Conservation (phyloP, 805 yeast species). For the Sugiyamaella qingdaonensis region DNA sequence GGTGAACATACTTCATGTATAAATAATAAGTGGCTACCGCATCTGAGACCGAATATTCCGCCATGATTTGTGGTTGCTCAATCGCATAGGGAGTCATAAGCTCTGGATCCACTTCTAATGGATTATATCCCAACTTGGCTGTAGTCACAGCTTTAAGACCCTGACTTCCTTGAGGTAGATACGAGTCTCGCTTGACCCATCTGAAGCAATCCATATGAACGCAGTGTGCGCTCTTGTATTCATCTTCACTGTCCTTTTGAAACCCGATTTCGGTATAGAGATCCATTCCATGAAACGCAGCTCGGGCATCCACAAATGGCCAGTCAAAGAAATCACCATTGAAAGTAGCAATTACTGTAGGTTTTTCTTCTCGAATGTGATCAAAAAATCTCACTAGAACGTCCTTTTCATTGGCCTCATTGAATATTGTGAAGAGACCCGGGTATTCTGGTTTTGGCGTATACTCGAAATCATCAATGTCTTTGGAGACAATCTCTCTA, state of each 20-base stretch:
- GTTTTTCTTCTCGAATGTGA: conserved; percentile 80
- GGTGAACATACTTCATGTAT: conserved; percentile 95
- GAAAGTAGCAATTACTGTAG: conserved; percentile 96
- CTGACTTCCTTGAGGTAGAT: conserved; percentile 96
- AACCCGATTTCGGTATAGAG: conserved; percentile 95
- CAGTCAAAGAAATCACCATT: conserved; percentile 99
- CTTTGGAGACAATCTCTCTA: conserved; percentile 88
- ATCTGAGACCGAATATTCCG: conserved; percentile 98
- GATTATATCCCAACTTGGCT: conserved; percentile 91
- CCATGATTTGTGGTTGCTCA: conserved; percentile 84
- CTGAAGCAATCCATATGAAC: conserved; percentile 96
- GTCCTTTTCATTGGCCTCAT: conserved; percentile 80
- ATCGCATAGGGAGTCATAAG: conserved; percentile 97
- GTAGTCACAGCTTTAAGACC: conserved; percentile 98
- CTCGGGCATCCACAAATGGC: conserved; percentile 94
- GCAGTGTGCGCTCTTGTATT: conserved; percentile 87
- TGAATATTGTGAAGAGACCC: conserved; percentile 83
- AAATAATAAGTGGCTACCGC: conserved; percentile 98
- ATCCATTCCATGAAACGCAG: conserved; percentile 75
- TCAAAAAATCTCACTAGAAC: conserved; percentile 76
- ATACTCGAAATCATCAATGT: conserved; percentile 94
- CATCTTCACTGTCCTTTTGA: conserved; percentile 82
- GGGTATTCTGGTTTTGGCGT: conserved; percentile 96
- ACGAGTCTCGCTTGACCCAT: conserved; percentile 98
- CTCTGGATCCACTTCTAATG: conserved; percentile 95